Base-by-base conservation (phyloP, 352 stramenopile species). In the Pythium oligandrum region DNA sequence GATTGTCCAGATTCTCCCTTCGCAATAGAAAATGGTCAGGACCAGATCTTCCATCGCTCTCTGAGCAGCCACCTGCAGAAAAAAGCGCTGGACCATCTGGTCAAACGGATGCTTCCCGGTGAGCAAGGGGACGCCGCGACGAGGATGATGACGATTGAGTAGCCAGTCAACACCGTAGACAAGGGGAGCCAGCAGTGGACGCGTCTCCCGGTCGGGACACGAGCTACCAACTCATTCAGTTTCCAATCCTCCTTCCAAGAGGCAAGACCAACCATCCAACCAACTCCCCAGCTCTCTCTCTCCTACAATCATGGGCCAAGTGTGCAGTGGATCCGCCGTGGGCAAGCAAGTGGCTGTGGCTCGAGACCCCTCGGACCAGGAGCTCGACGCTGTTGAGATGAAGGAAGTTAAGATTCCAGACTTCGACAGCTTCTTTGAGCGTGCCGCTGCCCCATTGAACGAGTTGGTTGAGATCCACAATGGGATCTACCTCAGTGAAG, bases 401-500 rank as follows among this genome's bases (percentile, higher is more conserved):
- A 55, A 61, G 30, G 48, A 61, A 44, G 57, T 26, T 53, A 66
- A 58, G 53, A 66, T 66, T 34, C 42, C 47, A n/a, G 59, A 66
- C 37, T 66, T 66, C 36, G 59, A 66, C 35, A 26, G 11, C 5
- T 66, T 66, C 49, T 66, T 66, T 47, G 59, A 66, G 30, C 59
- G 59, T 30, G 59, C 59, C 3, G 44, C 52, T 26, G 59, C 52
- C n/a, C 59, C 59, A 11, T 40, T 61, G 17, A 61, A 60, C 48
- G 48, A 66, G 30, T 53, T 66, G 63, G 69, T 74, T 17, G 66
- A 66, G 53, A 63, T 74, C 48, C 47, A 77, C 66, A 83, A 83
- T 53, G 72, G 70, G 38, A 78, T 83, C 36, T 67, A 63, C 7
- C 64, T 75, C 48, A 83, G 73, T 38, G 73, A 81, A 49, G 68